Evolutionary conservation across 345 rosid genomes (phyloP), one percentile per base, ranked within the genome.

Genomic region (Boechera divaricarpa): DNA sequence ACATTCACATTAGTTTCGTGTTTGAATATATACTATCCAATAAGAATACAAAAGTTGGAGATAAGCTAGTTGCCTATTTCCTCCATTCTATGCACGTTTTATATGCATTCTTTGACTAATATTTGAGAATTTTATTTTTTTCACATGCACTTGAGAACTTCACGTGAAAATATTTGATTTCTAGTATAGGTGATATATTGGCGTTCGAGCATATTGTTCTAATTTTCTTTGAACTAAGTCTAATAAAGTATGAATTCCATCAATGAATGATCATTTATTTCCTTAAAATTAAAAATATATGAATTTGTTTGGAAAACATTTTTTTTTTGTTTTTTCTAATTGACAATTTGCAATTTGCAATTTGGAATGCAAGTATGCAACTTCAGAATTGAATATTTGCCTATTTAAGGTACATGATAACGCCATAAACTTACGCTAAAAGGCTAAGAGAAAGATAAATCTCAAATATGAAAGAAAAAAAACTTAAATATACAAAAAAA

Each of bases 131-230:
- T 53, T 0, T 45, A 5, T 13, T 1, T 5, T 45, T 45, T 13
- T 10, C 63, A 36, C 75, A 69, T 76, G 79, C 63, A 76, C 26
- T 39, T 49, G 73, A 59, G 62, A 68, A 18, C 24, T 52, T 61
- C 39, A 76, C 69, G 69, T 76, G 69, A 61, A 13, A 67, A 18
- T 36, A 26, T 58, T 29, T 26, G 16, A 49, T 39, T 6, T 49
- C 15, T 75, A 45, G 24, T 48, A 15, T 45, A 15, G 0, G n/a
- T 39, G 44, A 39, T 10, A 8, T 36, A 36, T 36, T 36, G 10
- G 41, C 10, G 6, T 36, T 36, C 41, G 10, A 36, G 41, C 41
- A 36, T 36, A 36, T 36, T 39, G 13, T 10, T 10, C 2, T 39
- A 39, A 10, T 39, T 39, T 39, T 9, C 9, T 10, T 41, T 41